Percentiles rank a stretch among this genome's conserved stretches.
phyloP scores from a whole-genome alignment of 495 filamentous ascomycete genomes.

The Niebla homalea region DNA sequence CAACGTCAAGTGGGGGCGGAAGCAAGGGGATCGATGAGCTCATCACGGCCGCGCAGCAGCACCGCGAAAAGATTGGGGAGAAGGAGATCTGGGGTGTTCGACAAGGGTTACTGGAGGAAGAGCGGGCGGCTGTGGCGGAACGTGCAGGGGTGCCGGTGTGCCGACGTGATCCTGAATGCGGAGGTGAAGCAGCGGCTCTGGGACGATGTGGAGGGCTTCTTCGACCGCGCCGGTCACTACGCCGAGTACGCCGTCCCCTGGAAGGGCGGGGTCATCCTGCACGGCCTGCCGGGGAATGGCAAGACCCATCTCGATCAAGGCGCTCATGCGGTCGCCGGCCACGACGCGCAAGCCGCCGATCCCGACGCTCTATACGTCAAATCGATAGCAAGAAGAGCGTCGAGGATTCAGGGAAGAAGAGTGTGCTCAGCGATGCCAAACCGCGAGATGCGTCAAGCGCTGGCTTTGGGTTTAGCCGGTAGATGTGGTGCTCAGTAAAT shows the following conservation, averaged over 20 bases:
- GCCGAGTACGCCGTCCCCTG: conserved; percentile 46
- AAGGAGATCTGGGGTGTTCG: conserved; percentile 51
- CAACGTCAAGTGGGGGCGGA: neutral
- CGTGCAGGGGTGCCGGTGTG: conserved; percentile 44
- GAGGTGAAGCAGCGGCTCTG: conserved; percentile 47
- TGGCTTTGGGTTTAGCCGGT: conserved; percentile 1
- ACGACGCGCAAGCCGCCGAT: conserved; percentile 40
- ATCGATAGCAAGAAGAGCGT: conserved; percentile 20
- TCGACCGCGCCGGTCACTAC: conserved; percentile 40
- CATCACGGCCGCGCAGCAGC: conserved; percentile 36
- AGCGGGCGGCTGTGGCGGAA: conserved; percentile 41
- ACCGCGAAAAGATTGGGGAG: conserved; percentile 37
- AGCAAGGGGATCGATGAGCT: conserved; percentile 30
- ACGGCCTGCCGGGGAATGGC: conserved; percentile 43
- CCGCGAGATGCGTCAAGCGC: neutral
- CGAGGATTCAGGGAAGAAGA: conserved; percentile 7
- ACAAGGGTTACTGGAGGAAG: conserved; percentile 47
- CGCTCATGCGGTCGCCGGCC: conserved; percentile 52
- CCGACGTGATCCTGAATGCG: conserved; percentile 50
- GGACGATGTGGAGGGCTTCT: conserved; percentile 47
- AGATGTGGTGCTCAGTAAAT: neutral
- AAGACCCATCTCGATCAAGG: conserved; percentile 31
- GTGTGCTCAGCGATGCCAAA: neutral
- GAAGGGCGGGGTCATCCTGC: conserved; percentile 33
- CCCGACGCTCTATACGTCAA: conserved; percentile 37